Base-by-base conservation (phyloP, 139 green algal genomes). In the Coccomyxa sp. region DNA sequence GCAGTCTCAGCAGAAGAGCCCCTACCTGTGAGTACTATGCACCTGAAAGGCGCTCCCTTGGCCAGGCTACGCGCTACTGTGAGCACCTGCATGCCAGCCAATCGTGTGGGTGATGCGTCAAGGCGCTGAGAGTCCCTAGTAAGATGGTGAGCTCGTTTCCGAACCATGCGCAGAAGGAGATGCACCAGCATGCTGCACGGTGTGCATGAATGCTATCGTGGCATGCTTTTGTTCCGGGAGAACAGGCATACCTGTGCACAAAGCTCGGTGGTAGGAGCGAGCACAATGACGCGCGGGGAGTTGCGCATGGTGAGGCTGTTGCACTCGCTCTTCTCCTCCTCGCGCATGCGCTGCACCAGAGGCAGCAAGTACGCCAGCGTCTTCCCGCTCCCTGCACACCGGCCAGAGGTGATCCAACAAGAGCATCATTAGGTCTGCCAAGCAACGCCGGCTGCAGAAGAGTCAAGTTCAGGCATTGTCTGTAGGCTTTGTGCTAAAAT, bases 361-460 rank as follows among this genome's bases (percentile, higher is more conserved):
- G 94, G 94, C 76, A 95, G 70, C 34, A 97, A 82, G 86, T 97
- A 98, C 8, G 92, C 92, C 58, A 98, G 86, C 27, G 94, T 98
- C 87, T 98, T 98, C 74, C 94, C 94, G 77, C 90, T 95, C 78
- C 72, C 72, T 77, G 69, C 69, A 34, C 64, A 18, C 50, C 22
- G 50, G n/a, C n/a, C n/a, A n/a, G n/a, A n/a, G n/a, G n/a, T n/a
- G n/a, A n/a, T n/a, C n/a, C n/a, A n/a, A n/a, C n/a, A n/a, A n/a
- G n/a, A n/a, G n/a, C n/a, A n/a, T n/a, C n/a, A n/a, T n/a, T n/a
- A n/a, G n/a, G n/a, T n/a, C n/a, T n/a, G n/a, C n/a, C n/a, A n/a
- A n/a, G n/a, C n/a, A n/a, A n/a, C n/a, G n/a, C 64, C 24, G 6
- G 64, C 64, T 36, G 24, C 64, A 22, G 24, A 71, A 71, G 10